phyloP scores from a whole-genome alignment of 495 filamentous ascomycete species.

The Mycothermus thermophilus region DNA sequence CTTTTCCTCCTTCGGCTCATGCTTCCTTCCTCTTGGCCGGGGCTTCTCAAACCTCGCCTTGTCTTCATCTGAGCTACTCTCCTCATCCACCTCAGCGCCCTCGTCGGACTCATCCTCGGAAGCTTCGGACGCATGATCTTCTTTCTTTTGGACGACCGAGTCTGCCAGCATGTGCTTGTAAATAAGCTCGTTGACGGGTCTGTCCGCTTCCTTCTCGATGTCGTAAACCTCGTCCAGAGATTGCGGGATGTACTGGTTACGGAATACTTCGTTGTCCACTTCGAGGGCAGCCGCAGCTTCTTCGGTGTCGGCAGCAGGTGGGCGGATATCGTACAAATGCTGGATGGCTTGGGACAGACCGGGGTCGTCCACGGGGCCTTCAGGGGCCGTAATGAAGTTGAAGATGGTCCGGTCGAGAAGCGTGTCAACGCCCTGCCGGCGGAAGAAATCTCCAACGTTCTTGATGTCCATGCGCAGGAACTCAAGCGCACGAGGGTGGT shows the following conservation, averaged over 20 bases:
- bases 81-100: slow-evolving; percentile 17
- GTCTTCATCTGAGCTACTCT: slow-evolving; percentile 15
- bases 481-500: slow-evolving; percentile 80
- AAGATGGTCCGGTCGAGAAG: slow-evolving; percentile 62
- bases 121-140: slow-evolving; percentile 14
- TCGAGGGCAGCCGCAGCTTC: slow-evolving; percentile 39
- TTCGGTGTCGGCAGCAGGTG: slow-evolving; percentile 24
- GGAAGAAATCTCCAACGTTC: slow-evolving; percentile 87
- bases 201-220: slow-evolving; percentile 75
- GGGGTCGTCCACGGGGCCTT: slow-evolving; percentile 39
- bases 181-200: slow-evolving; percentile 57
- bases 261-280: slow-evolving; percentile 79
- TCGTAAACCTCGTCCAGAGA: slow-evolving; percentile 92
- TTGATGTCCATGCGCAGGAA: slow-evolving; percentile 97
- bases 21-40: slow-evolving; percentile 69
- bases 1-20: slow-evolving; percentile 82
- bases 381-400: slow-evolving; percentile 54
- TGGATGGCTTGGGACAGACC: slow-evolving; percentile 30
- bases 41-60: slow-evolving; percentile 46
- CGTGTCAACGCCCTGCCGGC: slow-evolving; percentile 63
- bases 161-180: slow-evolving; percentile 71
- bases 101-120: slow-evolving; percentile 28
- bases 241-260: slow-evolving; percentile 89
- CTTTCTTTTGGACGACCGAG: slow-evolving; percentile 37
- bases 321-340: slow-evolving; percentile 29